Base-by-base conservation (phyloP, 2,329 filamentous ascomycete genomes). In the Claviceps sp. region DNA sequence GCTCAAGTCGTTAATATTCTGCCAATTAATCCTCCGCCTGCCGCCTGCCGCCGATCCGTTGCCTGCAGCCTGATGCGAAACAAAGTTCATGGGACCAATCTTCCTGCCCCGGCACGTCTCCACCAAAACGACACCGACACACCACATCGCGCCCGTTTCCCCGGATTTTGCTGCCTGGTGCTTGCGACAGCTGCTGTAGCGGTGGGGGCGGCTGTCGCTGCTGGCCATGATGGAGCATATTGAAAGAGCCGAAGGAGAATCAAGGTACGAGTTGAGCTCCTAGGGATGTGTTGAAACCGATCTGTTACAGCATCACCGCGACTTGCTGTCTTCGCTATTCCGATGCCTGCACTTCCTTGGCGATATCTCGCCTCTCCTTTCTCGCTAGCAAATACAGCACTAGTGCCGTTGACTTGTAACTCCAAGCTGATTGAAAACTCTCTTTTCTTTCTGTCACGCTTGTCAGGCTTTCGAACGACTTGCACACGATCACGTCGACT, bases 401-500 rank as follows among this genome's bases (percentile, higher is more conserved):
- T 17, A 16, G n/a, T 37, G 17, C 41, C 40, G 37, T 38, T 16
- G 8, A 24, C 19, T 16, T 17, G 11, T 13, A 7, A 50, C 7
- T 22, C 13, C n/a, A 19, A 38, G 34, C 13, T 38, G 38, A 43
- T 17, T 26, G 5, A 3, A 16, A 7, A 13, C 19, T 34, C 19
- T 37, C 37, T 30, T 34, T 11, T 16, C 4, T 19, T 38, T 42
- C 13, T 30, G 42, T n/a, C 42, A 11, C 50, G 41, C 45, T 56
- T 48, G 50, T 11, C 56, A 64, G 59, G 48, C 56, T 54, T 51
- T 61, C 56, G 17, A 58, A 60, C 43, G 59, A 63, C 39, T 58
- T 62, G 43, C 60, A 62, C 39, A 56, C 59, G 17, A 61, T 64
- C 49, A 60, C 63, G 38, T 64, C 62, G 38, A 60, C 65, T 41